These are phyloP conservation scores for Cenchrus americanus DNA, from an alignment of 176 grass and related monocot species.

Conservation along the genomic window DNA sequence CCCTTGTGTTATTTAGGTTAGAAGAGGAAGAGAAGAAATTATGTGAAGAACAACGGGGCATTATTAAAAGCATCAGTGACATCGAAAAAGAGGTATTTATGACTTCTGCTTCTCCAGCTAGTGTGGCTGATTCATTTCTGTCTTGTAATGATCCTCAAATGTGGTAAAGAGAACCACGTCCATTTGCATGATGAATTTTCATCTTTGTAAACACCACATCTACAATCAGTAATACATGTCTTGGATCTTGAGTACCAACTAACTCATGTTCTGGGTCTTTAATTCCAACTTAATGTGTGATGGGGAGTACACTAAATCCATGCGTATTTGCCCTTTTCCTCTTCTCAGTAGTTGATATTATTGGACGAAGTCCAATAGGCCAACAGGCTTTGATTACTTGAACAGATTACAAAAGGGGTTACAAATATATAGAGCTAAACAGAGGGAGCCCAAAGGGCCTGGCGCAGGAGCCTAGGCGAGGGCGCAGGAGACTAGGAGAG, in stretches of 20 bases:
- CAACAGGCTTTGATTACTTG: no score
- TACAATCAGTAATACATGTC: not conserved
- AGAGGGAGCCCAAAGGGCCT: no score
- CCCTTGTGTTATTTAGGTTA: conserved; percentile 54
- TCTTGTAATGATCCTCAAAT: conserved; percentile 6
- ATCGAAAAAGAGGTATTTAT: conserved; percentile 64
- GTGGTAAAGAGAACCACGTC: conserved; percentile 5
- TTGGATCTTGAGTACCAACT: not conserved
- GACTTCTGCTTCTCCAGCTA: not conserved
- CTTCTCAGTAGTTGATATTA: not conserved
- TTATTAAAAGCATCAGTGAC: conserved; percentile 51
- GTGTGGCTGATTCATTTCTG: not conserved
- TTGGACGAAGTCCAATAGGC: no score
- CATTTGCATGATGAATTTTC: not conserved
- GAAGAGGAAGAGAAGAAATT: conserved; percentile 63
- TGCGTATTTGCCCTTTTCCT: not conserved
- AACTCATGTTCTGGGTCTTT: not conserved
- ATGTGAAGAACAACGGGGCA: conserved; percentile 51
- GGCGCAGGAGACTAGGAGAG: no score
- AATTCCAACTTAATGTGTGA: not conserved
- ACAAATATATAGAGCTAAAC: no score
- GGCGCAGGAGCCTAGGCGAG: no score
- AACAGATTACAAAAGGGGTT: no score
- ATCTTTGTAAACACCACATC: not conserved
- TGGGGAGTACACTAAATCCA: not conserved